Percentiles rank a stretch among this genome's conserved stretches.
These are phyloP conservation scores for Cyanodermella asteris DNA, from an alignment of 2,329 filamentous ascomycete genomes.

Conservation along the genomic window DNA sequence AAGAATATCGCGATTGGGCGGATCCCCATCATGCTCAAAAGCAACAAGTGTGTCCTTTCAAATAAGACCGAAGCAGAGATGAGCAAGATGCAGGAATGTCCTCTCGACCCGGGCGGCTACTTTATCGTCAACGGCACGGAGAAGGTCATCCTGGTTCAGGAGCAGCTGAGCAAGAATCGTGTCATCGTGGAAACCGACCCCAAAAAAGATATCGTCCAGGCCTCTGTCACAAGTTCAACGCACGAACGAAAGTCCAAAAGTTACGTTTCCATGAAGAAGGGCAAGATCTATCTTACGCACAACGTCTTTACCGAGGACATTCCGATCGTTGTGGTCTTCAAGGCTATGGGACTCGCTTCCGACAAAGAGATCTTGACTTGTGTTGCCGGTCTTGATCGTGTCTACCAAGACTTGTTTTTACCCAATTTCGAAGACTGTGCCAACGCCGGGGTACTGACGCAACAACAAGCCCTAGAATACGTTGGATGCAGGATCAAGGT, in stretches of 20 bases:
- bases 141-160: slow-evolving; percentile 95
- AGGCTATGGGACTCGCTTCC: slow-evolving; percentile 79
- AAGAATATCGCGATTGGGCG: slow-evolving; percentile 61
- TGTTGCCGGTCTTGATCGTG: slow-evolving; percentile 65
- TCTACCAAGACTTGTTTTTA: slow-evolving; percentile 85
- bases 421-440: slow-evolving; percentile 88
- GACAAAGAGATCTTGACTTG: slow-evolving; percentile 89
- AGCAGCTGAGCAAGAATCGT: slow-evolving; percentile 96
- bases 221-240: slow-evolving; percentile 88
- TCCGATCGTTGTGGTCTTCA: slow-evolving; percentile 83
- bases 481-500: slow-evolving; percentile 76
- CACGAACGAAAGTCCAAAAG: slow-evolving; percentile 97
- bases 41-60: slow-evolving; percentile 72
- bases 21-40: slow-evolving; percentile 92
- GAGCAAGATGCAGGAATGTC: slow-evolving; percentile 85
- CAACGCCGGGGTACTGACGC: slow-evolving; percentile 66
- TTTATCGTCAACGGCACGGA: slow-evolving; percentile 96
- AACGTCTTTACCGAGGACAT: slow-evolving; percentile 84
- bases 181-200: slow-evolving; percentile 87
- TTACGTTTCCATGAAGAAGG: slow-evolving; percentile 86
- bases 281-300: slow-evolving; percentile 69
- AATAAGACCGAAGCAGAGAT: slow-evolving; percentile 72
- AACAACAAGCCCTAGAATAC: slow-evolving; percentile 88
- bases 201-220: slow-evolving; percentile 83
- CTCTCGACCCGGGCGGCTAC: slow-evolving; percentile 87